phyloP scores from a whole-genome alignment of 345 rosid genomes.

The Turritis glabra region DNA sequence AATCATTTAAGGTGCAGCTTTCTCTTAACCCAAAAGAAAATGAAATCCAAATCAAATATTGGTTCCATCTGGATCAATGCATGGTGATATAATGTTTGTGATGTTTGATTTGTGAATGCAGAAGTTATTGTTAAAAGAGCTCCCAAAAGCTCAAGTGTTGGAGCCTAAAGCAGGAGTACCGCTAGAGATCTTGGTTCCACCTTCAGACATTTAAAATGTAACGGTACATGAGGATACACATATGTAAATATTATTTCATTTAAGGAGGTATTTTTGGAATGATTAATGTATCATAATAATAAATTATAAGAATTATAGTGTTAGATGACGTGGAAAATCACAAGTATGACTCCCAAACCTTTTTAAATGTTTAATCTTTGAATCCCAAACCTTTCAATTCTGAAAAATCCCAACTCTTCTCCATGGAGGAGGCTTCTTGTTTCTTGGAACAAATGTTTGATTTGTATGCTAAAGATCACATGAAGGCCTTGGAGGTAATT shows the following conservation, averaged over 20 bases:
- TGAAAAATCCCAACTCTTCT: too few species aligned
- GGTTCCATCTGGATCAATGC: background rate
- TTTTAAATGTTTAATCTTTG: too few species aligned
- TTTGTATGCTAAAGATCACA: too few species aligned
- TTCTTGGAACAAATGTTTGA: too few species aligned
- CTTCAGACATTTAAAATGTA: constrained; percentile 12
- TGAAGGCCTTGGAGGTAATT: too few species aligned
- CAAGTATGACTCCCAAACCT: too few species aligned
- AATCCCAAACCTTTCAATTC: too few species aligned
- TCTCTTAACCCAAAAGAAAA: background rate
- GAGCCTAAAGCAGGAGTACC: constrained; percentile 78
- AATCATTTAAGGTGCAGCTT: constrained; percentile 71
- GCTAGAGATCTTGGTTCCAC: constrained; percentile 50
- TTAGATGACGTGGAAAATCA: too few species aligned
- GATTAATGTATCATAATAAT: too few species aligned
- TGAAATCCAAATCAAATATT: background rate
- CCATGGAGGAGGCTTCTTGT: too few species aligned
- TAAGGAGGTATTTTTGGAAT: too few species aligned
- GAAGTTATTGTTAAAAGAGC: constrained; percentile 67
- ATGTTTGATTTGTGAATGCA: constrained; percentile 32
- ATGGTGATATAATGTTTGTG: background rate
- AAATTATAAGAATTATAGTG: too few species aligned
- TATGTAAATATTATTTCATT: background rate
- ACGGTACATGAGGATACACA: constrained; percentile 13
- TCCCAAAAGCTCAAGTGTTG: constrained; percentile 64